A percentile compares a stretch with the other conserved stretches of the same genome.
Conservation (phyloP, 106 monocot species). For the Dioscorea dumetorum region DNA sequence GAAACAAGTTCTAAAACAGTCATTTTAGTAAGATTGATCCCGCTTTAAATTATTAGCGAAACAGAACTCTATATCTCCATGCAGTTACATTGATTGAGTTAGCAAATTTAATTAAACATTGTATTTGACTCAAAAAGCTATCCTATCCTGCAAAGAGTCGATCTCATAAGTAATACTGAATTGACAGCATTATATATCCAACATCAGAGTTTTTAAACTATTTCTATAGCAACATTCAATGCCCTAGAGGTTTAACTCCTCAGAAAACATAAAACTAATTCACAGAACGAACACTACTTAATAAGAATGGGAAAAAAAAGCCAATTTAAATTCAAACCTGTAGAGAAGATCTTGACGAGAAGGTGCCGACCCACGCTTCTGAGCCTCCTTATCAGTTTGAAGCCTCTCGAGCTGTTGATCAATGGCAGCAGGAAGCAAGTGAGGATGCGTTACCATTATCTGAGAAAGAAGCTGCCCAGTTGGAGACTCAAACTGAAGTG, state of each 20-base stretch:
- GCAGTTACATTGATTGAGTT: too few relatives aligned
- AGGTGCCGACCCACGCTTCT: conserved; percentile 23
- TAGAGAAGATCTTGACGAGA: conserved; percentile 36
- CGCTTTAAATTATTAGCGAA: too few relatives aligned
- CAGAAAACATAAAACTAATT: background rate
- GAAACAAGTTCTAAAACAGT: too few relatives aligned
- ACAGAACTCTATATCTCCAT: too few relatives aligned
- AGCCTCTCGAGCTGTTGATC: conserved; percentile 69
- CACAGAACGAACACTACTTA: background rate
- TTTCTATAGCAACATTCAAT: background rate
- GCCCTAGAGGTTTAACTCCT: background rate
- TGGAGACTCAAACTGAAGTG: conserved; percentile 57
- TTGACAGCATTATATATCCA: too few relatives aligned
- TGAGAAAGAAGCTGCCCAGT: conserved; percentile 62
- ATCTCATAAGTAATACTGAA: too few relatives aligned
- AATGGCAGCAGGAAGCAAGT: conserved; percentile 57
- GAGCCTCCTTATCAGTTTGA: conserved; percentile 36
- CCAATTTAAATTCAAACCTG: conserved; percentile 15
- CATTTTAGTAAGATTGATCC: too few relatives aligned
- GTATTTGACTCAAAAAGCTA: too few relatives aligned
- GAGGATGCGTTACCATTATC: conserved; percentile 66
- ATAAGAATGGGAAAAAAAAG: background rate
- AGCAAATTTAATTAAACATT: too few relatives aligned
- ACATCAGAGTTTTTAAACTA: background rate
- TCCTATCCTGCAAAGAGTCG: too few relatives aligned